A percentile compares a stretch with the other conserved stretches of the same genome.
Evolutionary conservation across 768 basidiomycete species (phyloP).

Genomic region (Phlebiopsis flavidoalba): DNA sequence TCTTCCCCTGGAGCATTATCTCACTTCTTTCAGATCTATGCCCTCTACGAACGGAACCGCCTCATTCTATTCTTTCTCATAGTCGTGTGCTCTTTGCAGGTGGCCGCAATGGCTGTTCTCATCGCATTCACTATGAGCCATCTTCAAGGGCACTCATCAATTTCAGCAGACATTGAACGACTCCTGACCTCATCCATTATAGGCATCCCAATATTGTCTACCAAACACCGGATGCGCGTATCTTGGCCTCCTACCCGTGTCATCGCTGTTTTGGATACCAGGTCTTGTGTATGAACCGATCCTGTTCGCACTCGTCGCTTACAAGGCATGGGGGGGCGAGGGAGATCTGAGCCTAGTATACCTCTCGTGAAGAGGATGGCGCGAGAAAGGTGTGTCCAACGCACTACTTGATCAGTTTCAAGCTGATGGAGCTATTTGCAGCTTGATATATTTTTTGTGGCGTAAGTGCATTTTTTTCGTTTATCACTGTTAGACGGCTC

Average conservation of each 20-base stretch:
- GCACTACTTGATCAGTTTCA: neutral
- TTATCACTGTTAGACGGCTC: neutral
- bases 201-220: constrained; percentile 19
- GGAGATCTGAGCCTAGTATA: neutral
- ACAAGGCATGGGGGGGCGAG: constrained; percentile 12
- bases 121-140: constrained; percentile 11
- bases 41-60: constrained; percentile 10
- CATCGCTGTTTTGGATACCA: constrained; percentile 22
- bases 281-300: constrained; percentile 22
- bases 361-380: constrained; percentile 7
- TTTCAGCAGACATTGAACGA: neutral
- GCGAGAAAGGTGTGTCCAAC: constrained; percentile 6
- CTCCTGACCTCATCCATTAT: neutral
- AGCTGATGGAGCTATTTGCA: neutral
- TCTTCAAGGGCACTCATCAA: constrained; percentile 5
- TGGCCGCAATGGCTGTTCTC: constrained; percentile 8
- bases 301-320: constrained; percentile 19
- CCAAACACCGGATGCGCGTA: constrained; percentile 20
- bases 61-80: constrained; percentile 7
- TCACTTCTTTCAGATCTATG: constrained; percentile 9
- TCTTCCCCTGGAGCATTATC: neutral
- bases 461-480: constrained; percentile 10
- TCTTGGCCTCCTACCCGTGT: constrained; percentile 14
- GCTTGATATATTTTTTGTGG: constrained; percentile 21
- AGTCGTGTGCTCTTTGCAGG: constrained; percentile 3